Percentiles rank a stretch among this genome's conserved stretches.
phyloP scores from a whole-genome alignment of 148 eudicot species.

The Camellia sinensis region DNA sequence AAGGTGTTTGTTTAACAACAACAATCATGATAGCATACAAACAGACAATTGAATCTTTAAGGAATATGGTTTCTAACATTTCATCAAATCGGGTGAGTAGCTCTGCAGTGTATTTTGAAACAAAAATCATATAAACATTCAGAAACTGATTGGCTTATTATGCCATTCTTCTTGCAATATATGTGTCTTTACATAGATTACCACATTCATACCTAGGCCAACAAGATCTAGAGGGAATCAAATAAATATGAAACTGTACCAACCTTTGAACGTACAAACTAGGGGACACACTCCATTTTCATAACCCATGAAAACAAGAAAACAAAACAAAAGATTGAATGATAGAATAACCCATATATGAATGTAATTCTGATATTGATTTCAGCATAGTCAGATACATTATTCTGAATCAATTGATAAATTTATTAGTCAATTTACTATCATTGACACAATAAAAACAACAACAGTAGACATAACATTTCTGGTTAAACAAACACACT shows the following conservation, averaged over 20 bases:
- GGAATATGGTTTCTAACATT: not conserved
- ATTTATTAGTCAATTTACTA: not conserved
- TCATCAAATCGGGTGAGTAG: not conserved
- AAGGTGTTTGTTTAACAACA: conserved; percentile 46
- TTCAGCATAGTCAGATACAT: not conserved
- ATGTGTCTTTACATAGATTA: not conserved
- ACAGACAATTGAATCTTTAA: conserved; percentile 32
- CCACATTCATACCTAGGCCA: no score
- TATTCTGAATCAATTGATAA: not conserved
- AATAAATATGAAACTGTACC: no score
- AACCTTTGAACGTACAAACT: no score
- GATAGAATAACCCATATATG: not conserved
- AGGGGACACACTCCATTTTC: no score
- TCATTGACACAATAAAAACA: not conserved
- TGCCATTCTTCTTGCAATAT: not conserved
- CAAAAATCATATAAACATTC: not conserved
- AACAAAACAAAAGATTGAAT: not conserved
- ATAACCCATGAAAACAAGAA: no score
- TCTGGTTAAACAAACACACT: not conserved
- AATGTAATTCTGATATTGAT: not conserved
- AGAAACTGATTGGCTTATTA: not conserved
- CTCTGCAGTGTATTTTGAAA: no score
- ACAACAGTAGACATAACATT: no score
- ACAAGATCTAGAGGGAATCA: no score
- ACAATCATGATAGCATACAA: conserved; percentile 29